These are phyloP conservation scores for Malus fusca DNA, from an alignment of 306 rosid genomes.

Conservation along the genomic window DNA sequence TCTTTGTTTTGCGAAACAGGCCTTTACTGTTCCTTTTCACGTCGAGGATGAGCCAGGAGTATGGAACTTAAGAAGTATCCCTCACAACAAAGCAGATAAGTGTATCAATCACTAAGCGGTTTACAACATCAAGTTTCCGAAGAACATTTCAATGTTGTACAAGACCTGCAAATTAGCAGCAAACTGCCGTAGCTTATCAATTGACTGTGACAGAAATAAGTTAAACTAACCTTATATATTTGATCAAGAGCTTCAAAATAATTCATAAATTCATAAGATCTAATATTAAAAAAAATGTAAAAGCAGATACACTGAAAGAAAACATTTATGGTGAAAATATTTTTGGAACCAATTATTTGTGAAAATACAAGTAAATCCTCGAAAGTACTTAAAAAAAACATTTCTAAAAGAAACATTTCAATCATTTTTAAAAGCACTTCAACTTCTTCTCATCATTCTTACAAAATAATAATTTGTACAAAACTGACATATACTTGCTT, in stretches of 20 bases:
- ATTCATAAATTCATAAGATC: neutral
- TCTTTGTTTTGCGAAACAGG: neutral
- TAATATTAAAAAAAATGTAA: no score
- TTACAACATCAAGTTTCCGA: neutral
- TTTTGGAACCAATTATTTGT: no score
- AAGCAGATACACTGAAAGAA: no score
- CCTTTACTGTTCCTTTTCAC: neutral
- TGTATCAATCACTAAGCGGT: neutral
- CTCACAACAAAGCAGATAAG: neutral
- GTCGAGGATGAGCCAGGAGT: neutral
- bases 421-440: no score
- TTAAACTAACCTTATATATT: neutral
- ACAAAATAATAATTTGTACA: neutral
- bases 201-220: neutral
- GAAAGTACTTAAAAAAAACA: no score
- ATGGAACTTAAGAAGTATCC: no score
- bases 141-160: neutral
- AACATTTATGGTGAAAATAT: no score
- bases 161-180: neutral
- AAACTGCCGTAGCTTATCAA: neutral
- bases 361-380: no score
- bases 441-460: no score
- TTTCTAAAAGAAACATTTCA: no score
- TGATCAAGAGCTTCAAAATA: neutral
- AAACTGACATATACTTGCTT: neutral